These are phyloP conservation scores for Candida odintsovae DNA, from an alignment of 805 yeast genomes.

Conservation along the genomic window DNA sequence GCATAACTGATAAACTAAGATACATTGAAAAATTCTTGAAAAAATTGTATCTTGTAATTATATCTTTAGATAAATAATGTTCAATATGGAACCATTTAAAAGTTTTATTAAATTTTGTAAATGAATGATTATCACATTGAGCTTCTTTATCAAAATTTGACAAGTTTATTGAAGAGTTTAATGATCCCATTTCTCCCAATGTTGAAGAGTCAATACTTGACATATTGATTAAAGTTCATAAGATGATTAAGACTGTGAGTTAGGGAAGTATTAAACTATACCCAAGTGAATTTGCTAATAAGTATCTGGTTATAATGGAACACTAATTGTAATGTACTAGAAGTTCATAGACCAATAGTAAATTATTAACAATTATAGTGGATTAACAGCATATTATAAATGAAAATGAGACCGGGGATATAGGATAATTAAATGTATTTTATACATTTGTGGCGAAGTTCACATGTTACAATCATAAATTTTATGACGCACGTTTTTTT, in stretches of 20 bases:
- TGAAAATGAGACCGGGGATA: neutral
- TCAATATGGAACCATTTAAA: neutral
- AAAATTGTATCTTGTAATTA: neutral
- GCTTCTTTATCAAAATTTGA: neutral
- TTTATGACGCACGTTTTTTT: neutral
- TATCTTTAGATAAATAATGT: neutral
- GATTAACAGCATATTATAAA: neutral
- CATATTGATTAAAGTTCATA: too few relatives aligned
- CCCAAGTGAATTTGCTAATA: too few relatives aligned
- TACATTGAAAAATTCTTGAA: neutral
- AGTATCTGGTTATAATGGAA: too few relatives aligned
- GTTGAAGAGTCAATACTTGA: too few relatives aligned
- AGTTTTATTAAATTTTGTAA: neutral
- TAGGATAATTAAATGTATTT: neutral
- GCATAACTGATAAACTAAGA: neutral
- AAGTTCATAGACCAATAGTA: too few relatives aligned
- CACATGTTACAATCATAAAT: neutral
- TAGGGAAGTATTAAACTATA: too few relatives aligned
- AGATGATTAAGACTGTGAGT: too few relatives aligned
- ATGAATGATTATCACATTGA: neutral
- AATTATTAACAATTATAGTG: too few relatives aligned
- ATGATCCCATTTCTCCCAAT: too few relatives aligned
- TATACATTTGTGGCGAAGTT: neutral
- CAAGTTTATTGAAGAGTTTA: neutral
- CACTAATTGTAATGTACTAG: too few relatives aligned